phyloP scores from a whole-genome alignment of 1,284 basidiomycete species.

The Tilletiaria anomala region DNA sequence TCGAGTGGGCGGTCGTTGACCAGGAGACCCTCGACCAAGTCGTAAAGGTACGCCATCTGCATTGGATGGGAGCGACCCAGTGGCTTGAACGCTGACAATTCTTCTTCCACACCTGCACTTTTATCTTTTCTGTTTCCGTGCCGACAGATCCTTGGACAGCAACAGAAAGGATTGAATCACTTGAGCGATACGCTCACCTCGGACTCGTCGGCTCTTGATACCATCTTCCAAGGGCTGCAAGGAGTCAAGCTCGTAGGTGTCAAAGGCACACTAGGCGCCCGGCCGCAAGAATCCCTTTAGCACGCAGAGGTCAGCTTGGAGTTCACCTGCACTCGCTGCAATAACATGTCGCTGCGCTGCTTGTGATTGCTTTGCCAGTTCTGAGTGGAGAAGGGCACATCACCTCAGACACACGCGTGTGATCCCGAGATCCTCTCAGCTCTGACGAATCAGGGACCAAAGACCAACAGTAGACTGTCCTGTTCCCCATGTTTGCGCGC shows the following conservation, averaged over 20 bases:
- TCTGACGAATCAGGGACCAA: not conserved
- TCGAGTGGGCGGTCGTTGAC: conserved; percentile 37
- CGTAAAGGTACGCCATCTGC: too few relatives aligned
- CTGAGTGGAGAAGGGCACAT: not conserved
- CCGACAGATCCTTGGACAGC: conserved; percentile 22
- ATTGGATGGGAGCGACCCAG: too few relatives aligned
- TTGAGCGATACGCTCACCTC: conserved; percentile 23
- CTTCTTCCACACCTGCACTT: too few relatives aligned
- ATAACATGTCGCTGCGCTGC: not conserved
- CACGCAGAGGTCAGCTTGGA: too few relatives aligned
- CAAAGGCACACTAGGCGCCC: not conserved
- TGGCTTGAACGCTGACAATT: too few relatives aligned
- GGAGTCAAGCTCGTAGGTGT: conserved; percentile 28
- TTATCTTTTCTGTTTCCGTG: too few relatives aligned
- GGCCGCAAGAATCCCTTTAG: too few relatives aligned
- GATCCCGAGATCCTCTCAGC: too few relatives aligned
- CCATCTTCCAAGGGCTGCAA: conserved; percentile 18
- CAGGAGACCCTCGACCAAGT: conserved; percentile 25
- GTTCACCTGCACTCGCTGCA: not conserved
- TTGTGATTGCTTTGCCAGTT: not conserved
- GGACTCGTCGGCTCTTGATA: conserved; percentile 28
- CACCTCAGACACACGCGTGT: not conserved
- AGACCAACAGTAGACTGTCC: too few relatives aligned
- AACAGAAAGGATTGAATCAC: conserved; percentile 34
- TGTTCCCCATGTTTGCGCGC: too few relatives aligned